phyloP scores from a whole-genome alignment of 345 rosid species.

The Dovyalis caffra region DNA sequence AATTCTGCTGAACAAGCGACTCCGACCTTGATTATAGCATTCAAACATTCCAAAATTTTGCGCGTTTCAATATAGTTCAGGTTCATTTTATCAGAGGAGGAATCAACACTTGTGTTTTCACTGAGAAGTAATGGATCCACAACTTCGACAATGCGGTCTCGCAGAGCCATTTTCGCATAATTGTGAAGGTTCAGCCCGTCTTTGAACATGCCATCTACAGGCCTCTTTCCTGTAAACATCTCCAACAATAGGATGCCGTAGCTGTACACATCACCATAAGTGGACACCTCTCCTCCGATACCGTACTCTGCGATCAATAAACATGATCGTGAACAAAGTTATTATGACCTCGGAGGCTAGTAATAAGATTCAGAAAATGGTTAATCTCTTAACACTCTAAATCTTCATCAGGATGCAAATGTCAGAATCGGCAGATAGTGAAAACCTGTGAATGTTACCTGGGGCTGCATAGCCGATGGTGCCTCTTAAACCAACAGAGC shows the following conservation, averaged over 20 bases:
- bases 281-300: neutral
- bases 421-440: too few relatives aligned
- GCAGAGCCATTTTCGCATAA: neutral
- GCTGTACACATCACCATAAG: slow-evolving; percentile 27
- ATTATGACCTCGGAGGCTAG: too few relatives aligned
- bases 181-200: slow-evolving; percentile 1
- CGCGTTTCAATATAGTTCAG: neutral
- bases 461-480: slow-evolving; percentile 13
- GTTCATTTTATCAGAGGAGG: neutral
- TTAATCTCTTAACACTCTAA: too few relatives aligned
- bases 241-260: slow-evolving; percentile 39
- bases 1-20: neutral
- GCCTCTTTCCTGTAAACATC: slow-evolving; percentile 19
- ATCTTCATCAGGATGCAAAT: too few relatives aligned
- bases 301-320: neutral
- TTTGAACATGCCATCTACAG: slow-evolving; percentile 10
- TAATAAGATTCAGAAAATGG: too few relatives aligned
- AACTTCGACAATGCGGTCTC: neutral
- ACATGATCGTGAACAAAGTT: neutral
- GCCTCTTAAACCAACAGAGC: neutral
- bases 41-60: neutral
- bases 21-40: neutral
- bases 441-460: neutral
- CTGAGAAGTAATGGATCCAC: neutral
- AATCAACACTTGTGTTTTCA: neutral